Base-by-base conservation (phyloP, 495 filamentous ascomycete species). In the Parathielavia appendiculata region DNA sequence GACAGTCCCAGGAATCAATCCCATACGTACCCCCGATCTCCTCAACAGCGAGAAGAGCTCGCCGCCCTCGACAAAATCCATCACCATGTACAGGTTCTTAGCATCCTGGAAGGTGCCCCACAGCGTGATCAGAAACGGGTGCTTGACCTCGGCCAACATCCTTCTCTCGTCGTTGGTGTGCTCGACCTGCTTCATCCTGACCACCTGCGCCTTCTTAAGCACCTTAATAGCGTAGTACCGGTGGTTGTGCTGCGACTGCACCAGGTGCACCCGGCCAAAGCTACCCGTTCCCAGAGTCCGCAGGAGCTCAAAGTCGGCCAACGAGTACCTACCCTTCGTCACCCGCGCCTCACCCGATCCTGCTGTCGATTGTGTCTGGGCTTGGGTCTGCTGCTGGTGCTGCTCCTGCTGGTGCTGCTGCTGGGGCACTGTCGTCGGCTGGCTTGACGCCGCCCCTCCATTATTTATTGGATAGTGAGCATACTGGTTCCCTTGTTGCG, bases 141-240 rank as follows among this genome's bases (percentile, higher is more conserved):
- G 92, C 68, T 95, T 92, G 57, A 96, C 92, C 63, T 92, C 87
- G 63, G 88, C 89, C 57, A 98, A 74, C 95, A 98, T 97, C 52
- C 83, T 83, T 58, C 93, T 82, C 78, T 98, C 93, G 71, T 97
- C 93, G 69, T 97, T 97, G 56, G 93, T 98, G 73, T 98, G 93
- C 69, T 97, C 95, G 48, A 98, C 89, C 72, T 98, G 95, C 79
- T 97, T 97, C 93, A 97, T 97, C 80, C 95, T 97, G 62, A 97
- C 91, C 43, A 98, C 93, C 73, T 98, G 95, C 51, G 85, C 86
- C 81, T 98, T 98, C 75, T 97, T 97, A 73, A 98, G 73, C 43
- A 97, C 95, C 73, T 98, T 98, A 71, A 98, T 84, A 14, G 93
- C 93, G 76, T 98, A 98, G 79, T 91, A 97, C 47, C 93, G 85